phyloP scores from a whole-genome alignment of 192 early-diverging fungal species.

The Coemansia sp. region DNA sequence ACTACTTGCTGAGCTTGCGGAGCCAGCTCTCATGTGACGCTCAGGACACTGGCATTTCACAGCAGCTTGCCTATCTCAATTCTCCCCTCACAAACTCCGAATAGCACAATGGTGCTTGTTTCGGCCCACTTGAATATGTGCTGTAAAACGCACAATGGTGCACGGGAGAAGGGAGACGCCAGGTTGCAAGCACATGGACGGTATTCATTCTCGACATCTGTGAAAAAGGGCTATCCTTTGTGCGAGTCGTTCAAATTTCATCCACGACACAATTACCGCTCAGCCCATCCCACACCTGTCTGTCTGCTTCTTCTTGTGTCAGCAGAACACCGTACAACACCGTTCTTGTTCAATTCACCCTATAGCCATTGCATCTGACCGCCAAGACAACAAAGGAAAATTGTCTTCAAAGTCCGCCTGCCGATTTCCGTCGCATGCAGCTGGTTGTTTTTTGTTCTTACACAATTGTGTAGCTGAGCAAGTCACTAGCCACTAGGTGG shows the following conservation, averaged over 20 bases:
- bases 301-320: not conserved
- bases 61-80: not conserved
- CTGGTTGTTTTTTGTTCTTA: not conserved
- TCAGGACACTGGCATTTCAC: not conserved
- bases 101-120: not conserved
- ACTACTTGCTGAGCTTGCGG: not conserved
- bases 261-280: not conserved
- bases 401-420: not conserved
- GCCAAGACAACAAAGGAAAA: not conserved
- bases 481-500: not conserved
- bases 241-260: not conserved
- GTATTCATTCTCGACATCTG: not conserved
- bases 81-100: not conserved
- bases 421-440: slow-evolving; percentile 4
- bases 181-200: slow-evolving; percentile 1
- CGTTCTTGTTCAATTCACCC: not conserved
- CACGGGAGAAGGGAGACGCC: not conserved
- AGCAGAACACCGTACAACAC: not conserved
- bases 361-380: not conserved
- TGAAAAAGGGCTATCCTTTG: not conserved
- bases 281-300: not conserved
- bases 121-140: slow-evolving; percentile 2
- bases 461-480: slow-evolving; percentile 1
- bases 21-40: not conserved
- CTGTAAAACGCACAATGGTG: not conserved